Evolutionary conservation across 768 basidiomycete genomes (phyloP), one percentile per base, ranked within the genome.

Genomic region (Lactarius hatsudake): DNA sequence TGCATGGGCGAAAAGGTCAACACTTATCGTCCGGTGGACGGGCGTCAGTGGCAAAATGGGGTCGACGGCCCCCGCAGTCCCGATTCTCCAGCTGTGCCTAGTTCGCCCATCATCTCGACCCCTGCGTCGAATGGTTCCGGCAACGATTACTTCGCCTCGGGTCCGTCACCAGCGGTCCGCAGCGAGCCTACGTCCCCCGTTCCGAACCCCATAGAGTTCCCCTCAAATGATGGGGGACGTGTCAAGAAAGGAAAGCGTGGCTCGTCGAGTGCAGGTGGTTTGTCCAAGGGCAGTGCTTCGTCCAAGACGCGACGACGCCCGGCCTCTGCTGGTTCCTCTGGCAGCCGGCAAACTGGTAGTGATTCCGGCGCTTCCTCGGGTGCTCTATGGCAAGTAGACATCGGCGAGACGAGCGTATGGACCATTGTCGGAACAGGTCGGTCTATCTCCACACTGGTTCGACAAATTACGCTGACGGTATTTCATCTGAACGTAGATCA

Each of bases 1-100:
- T 94, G 94, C 79, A 90, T 93, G 88, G 92, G 91, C 70, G 94
- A 95, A 78, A 93, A 94, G 75, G 93, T 96, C 63, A 94, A 94
- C 74, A 93, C 93, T 0, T 94, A 93, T 74, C 87, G 90, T 38
- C 91, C 92, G 18, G 86, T 89, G 48, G 93, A 94, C 51, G 89
- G 89, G 23, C 87, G 93, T 32, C 85, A 86, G 68, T 94, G 93
- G 93, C 65, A 66, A 58, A 63, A 45, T 30, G 71, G 71, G n/a
- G 62, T 59, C 17, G 71, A 71, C 36, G 69, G 51, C 54, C 63
- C 48, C 76, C 85, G 3, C 80, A 77, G 54, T 87, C 88, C 9
- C 88, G 69, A 71, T 61, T 67, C 65, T 12, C 71, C 87, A 30
- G 79, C 81, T 26, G 78, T 90, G 62, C 87, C 92, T 26, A 82